Percentiles rank a stretch among this genome's conserved stretches.
Conservation (phyloP, 805 yeast species). For the Candida montana region DNA sequence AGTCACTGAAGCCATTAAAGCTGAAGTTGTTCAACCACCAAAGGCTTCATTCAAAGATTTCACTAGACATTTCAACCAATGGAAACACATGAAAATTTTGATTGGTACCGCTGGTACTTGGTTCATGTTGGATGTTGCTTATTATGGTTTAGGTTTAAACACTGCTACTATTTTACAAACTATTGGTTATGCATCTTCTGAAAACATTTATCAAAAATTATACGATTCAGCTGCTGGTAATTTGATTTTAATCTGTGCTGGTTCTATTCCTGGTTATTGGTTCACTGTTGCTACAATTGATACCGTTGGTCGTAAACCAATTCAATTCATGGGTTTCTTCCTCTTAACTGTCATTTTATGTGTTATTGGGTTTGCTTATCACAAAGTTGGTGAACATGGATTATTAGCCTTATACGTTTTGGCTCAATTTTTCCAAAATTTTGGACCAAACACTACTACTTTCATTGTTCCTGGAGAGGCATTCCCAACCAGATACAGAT, state of each 20-base stretch:
- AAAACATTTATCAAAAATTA: slow-evolving; percentile 63
- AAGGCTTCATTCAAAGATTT: slow-evolving; percentile 80
- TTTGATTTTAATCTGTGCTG: slow-evolving; percentile 88
- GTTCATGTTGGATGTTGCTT: slow-evolving; percentile 88
- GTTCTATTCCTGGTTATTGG: slow-evolving; percentile 95
- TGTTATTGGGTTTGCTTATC: slow-evolving; percentile 78
- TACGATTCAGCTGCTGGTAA: slow-evolving; percentile 87
- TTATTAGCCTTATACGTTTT: slow-evolving; percentile 72
- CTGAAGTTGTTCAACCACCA: slow-evolving; percentile 56
- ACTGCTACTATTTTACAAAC: slow-evolving; percentile 73
- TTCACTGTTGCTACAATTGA: slow-evolving; percentile 74
- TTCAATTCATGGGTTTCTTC: slow-evolving; percentile 73
- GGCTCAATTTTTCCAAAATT: slow-evolving; percentile 84
- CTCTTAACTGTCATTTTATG: slow-evolving; percentile 69
- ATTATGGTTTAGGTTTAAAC: slow-evolving; percentile 83
- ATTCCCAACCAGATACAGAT: slow-evolving; percentile 93
- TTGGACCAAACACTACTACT: slow-evolving; percentile 91
- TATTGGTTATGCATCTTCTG: slow-evolving; percentile 75
- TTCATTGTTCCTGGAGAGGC: slow-evolving; percentile 88
- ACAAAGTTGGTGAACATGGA: slow-evolving; percentile 61
- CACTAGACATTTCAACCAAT: slow-evolving; percentile 65
- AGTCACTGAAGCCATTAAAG: slow-evolving; percentile 46
- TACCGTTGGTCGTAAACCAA: slow-evolving; percentile 75
- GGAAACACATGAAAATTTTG: slow-evolving; percentile 79
- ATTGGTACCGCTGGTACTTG: slow-evolving; percentile 89